Conservation (phyloP, 1,139 yeast species). For the Entelexis paramagnoliae region DNA sequence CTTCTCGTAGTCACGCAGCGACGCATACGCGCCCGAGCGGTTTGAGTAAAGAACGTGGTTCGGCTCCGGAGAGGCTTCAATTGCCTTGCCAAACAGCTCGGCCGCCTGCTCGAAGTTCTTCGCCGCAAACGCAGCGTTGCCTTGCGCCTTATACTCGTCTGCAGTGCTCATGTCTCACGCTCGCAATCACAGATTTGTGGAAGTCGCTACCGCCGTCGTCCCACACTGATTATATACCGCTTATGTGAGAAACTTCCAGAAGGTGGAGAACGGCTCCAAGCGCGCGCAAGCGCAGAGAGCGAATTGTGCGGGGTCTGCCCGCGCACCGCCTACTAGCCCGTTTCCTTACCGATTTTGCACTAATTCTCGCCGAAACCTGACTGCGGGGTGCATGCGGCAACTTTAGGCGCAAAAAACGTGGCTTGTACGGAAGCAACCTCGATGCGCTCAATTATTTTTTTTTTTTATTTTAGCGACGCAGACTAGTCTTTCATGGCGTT, state of each 20-base stretch:
- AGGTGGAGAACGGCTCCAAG: neutral
- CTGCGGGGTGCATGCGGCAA: too few species aligned
- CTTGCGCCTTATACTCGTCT: slow-evolving; percentile 40
- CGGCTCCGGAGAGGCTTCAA: slow-evolving; percentile 60
- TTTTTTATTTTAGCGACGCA: too few species aligned
- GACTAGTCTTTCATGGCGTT: too few species aligned
- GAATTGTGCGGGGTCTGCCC: too few species aligned
- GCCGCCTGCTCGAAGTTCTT: slow-evolving; percentile 76
- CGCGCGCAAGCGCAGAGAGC: too few species aligned
- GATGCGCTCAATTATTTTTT: too few species aligned
- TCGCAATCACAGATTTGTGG: neutral
- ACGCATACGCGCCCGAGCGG: slow-evolving; percentile 87
- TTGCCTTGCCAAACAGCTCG: slow-evolving; percentile 74
- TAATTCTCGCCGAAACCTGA: too few species aligned
- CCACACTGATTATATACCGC: neutral
- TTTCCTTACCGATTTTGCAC: too few species aligned
- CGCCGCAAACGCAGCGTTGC: slow-evolving; percentile 83
- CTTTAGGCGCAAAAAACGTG: too few species aligned
- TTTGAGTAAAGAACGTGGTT: slow-evolving; percentile 87
- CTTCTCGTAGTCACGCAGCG: slow-evolving; percentile 57
- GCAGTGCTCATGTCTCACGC: slow-evolving; percentile 16
- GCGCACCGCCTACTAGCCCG: too few species aligned
- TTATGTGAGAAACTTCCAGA: slow-evolving; percentile 19
- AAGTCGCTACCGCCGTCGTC: neutral
- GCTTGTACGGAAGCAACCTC: too few species aligned